Conservation (phyloP, 2,329 filamentous ascomycete species). For the Aspergillus ochraceus region DNA sequence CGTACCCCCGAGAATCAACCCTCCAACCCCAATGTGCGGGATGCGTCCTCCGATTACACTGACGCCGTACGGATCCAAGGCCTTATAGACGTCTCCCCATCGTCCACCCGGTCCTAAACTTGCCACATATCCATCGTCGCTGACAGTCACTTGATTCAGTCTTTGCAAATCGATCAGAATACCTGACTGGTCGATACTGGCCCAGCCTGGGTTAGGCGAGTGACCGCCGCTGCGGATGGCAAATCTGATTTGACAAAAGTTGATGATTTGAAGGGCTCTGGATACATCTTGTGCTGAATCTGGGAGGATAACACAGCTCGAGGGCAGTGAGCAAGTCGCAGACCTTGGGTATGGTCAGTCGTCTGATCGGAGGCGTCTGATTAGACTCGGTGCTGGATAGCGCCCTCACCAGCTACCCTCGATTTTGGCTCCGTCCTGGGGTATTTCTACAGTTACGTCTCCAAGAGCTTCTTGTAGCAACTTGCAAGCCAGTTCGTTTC, state of each 20-base stretch:
- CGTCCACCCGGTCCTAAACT: neutral
- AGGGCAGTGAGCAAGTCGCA: neutral
- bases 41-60: neutral
- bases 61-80: neutral
- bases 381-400: neutral
- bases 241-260: neutral
- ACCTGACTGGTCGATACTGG: neutral
- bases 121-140: neutral
- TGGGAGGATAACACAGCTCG: neutral
- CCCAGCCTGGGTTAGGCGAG: neutral
- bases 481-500: neutral
- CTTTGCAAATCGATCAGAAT: neutral
- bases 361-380: neutral
- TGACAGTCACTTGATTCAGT: neutral
- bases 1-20: neutral
- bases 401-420: neutral
- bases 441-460: neutral
- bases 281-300: neutral
- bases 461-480: neutral
- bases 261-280: neutral
- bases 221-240: neutral
- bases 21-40: neutral
- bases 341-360: neutral
- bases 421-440: neutral
- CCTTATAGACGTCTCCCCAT: neutral